Percentiles rank a stretch among this genome's conserved stretches.
Evolutionary conservation across 2,329 filamentous ascomycete species (phyloP).

Genomic region (Pseudogymnoascus sp.): DNA sequence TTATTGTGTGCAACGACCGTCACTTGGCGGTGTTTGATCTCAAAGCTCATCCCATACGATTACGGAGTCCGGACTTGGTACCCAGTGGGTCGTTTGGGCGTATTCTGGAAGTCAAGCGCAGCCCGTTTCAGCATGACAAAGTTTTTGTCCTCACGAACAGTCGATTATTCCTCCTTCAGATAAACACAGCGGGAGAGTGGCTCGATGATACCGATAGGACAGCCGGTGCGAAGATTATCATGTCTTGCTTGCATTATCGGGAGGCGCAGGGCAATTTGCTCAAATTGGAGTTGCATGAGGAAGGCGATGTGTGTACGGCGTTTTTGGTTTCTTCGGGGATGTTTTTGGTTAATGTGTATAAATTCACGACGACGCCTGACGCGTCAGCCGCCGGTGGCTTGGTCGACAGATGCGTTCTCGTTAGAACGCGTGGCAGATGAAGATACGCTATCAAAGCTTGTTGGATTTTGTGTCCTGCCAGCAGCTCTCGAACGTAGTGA

Average conservation of each 20-base stretch:
- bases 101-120: slow-evolving; percentile 52
- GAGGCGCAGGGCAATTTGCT: slow-evolving; percentile 33
- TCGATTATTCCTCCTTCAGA: slow-evolving; percentile 28
- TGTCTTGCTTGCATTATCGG: slow-evolving; percentile 41
- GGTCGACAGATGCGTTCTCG: slow-evolving; percentile 5
- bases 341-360: slow-evolving; percentile 24
- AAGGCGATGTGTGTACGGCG: slow-evolving; percentile 14
- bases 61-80: slow-evolving; percentile 20
- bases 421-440: background rate
- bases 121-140: slow-evolving; percentile 41
- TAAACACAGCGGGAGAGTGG: slow-evolving; percentile 19
- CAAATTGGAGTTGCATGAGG: slow-evolving; percentile 32
- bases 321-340: slow-evolving; percentile 23
- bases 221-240: slow-evolving; percentile 27
- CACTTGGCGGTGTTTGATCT: slow-evolving; percentile 27
- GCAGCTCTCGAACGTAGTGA: background rate
- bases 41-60: slow-evolving; percentile 16
- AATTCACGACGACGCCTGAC: slow-evolving; percentile 17
- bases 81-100: slow-evolving; percentile 28
- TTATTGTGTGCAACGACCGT: slow-evolving; percentile 39
- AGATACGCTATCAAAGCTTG: background rate
- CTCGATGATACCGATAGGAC: slow-evolving; percentile 10
- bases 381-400: background rate
- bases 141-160: slow-evolving; percentile 48
- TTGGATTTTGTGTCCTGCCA: background rate